Percentiles rank a stretch among this genome's conserved stretches.
These are phyloP conservation scores for Eucalyptus polybractea DNA, from an alignment of 345 rosid species.

Conservation along the genomic window DNA sequence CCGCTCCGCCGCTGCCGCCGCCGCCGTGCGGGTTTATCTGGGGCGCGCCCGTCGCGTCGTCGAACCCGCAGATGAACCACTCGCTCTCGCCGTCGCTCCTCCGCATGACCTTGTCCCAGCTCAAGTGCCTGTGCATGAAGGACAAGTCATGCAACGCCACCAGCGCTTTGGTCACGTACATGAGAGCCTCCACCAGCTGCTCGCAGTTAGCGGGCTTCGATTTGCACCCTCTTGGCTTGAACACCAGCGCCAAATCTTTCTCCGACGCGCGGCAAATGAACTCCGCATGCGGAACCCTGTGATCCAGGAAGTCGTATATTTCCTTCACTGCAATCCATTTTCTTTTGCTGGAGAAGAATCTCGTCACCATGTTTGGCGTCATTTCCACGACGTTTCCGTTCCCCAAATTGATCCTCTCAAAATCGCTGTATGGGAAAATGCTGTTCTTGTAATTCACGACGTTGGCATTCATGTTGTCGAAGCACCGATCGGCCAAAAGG, in stretches of 20 bases:
- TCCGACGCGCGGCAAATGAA: conserved; percentile 35
- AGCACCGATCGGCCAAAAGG: conserved; percentile 59
- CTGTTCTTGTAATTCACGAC: not conserved
- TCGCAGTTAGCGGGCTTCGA: conserved; percentile 49
- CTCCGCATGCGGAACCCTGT: conserved; percentile 81
- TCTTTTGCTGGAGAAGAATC: conserved; percentile 41
- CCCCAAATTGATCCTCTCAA: conserved; percentile 43
- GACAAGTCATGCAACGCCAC: conserved; percentile 86
- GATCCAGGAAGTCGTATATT: conserved; percentile 62
- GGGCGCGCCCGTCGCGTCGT: conserved; percentile 66
- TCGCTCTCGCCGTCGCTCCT: conserved; percentile 39
- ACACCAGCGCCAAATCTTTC: conserved; percentile 43
- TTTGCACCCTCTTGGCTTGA: conserved; percentile 71
- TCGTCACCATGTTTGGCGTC: conserved; percentile 63
- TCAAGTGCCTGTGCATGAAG: conserved; percentile 90
- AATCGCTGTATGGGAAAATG: conserved; percentile 52
- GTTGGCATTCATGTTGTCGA: conserved; percentile 1
- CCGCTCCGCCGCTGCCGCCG: not conserved
- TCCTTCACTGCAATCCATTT: conserved; percentile 69
- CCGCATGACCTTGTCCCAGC: conserved; percentile 79
- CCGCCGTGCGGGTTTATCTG: conserved; percentile 57
- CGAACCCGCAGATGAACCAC: conserved; percentile 86
- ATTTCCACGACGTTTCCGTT: conserved; percentile 36
- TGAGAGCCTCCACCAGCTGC: conserved; percentile 71
- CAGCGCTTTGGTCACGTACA: conserved; percentile 74